phyloP scores from a whole-genome alignment of 208 protist genomes.

The Borovskyia barvae region DNA sequence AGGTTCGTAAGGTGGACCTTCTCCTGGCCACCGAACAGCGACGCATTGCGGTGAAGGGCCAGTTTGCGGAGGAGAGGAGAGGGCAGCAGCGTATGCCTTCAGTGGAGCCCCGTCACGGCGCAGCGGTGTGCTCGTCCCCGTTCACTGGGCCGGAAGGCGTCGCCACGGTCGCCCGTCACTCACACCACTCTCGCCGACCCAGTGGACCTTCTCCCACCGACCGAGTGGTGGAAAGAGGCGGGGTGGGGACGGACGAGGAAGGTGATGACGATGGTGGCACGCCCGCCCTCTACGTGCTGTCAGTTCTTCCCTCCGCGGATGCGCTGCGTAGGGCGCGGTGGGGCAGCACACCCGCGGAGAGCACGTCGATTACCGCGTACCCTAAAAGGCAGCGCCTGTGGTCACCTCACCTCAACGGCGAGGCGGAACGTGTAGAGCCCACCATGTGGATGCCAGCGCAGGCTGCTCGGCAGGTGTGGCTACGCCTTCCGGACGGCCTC shows the following conservation, averaged over 20 bases:
- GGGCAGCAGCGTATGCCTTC: not conserved
- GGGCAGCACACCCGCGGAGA: not conserved
- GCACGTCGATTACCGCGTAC: not conserved
- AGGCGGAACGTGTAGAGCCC: conserved; percentile 2
- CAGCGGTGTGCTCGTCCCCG: too few species aligned
- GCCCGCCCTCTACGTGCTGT: conserved; percentile 5
- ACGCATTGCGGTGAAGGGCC: not conserved
- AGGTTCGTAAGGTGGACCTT: conserved; percentile 6
- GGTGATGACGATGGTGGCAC: not conserved
- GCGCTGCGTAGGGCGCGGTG: conserved; percentile 16
- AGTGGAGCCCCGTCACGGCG: not conserved
- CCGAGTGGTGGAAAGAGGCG: too few species aligned
- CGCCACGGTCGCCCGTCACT: conserved; percentile 3
- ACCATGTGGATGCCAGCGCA: conserved; percentile 8
- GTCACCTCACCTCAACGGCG: not conserved
- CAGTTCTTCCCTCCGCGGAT: conserved; percentile 4
- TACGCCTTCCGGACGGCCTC: conserved; percentile 35
- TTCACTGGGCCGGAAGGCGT: too few species aligned
- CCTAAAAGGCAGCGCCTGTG: too few species aligned
- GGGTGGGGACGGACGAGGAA: too few species aligned
- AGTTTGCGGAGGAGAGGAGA: not conserved
- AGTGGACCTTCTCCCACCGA: not conserved
- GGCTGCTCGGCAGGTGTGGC: conserved; percentile 31
- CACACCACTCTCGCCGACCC: not conserved
- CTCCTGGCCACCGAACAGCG: conserved; percentile 12